A percentile compares a stretch with the other conserved stretches of the same genome.
phyloP scores from a whole-genome alignment of 805 yeast genomes.

The Pichia insulana region DNA sequence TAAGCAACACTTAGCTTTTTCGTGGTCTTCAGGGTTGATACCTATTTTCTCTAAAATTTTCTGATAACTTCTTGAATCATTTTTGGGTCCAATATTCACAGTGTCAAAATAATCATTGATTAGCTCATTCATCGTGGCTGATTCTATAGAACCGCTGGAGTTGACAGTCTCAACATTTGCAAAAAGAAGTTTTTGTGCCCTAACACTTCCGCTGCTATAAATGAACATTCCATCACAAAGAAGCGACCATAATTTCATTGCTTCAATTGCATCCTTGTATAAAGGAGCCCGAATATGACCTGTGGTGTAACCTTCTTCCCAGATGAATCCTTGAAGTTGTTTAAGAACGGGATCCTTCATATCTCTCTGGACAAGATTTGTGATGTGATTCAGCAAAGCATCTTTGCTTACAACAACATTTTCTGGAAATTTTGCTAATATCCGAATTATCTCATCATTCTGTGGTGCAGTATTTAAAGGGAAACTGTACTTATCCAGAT shows the following conservation, averaged over 20 bases:
- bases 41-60: conserved; percentile 36
- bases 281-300: conserved; percentile 75
- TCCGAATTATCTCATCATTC: conserved; percentile 23
- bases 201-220: conserved; percentile 83
- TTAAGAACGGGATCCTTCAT: conserved; percentile 72
- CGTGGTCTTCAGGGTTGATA: conserved; percentile 14
- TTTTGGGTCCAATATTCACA: conserved; percentile 70
- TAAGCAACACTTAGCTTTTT: conserved; percentile 30
- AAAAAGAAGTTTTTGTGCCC: conserved; percentile 78
- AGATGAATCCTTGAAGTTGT: conserved; percentile 71
- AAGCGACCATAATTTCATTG: conserved; percentile 37
- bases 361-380: conserved; percentile 51
- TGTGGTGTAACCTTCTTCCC: conserved; percentile 72
- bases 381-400: conserved; percentile 39
- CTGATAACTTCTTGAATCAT: conserved; percentile 45
- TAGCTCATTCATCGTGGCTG: conserved; percentile 42
- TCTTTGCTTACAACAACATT: conserved; percentile 22
- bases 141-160: conserved; percentile 19
- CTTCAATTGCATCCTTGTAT: conserved; percentile 59
- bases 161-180: conserved; percentile 39
- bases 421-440: conserved; percentile 40
- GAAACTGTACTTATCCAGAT: conserved; percentile 26
- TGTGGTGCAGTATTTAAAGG: conserved; percentile 27
- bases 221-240: conserved; percentile 42
- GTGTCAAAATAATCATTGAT: conserved; percentile 77